These are phyloP conservation scores for Simplicillium sp. DNA, from an alignment of 2,329 filamentous ascomycete species.

Conservation along the genomic window DNA sequence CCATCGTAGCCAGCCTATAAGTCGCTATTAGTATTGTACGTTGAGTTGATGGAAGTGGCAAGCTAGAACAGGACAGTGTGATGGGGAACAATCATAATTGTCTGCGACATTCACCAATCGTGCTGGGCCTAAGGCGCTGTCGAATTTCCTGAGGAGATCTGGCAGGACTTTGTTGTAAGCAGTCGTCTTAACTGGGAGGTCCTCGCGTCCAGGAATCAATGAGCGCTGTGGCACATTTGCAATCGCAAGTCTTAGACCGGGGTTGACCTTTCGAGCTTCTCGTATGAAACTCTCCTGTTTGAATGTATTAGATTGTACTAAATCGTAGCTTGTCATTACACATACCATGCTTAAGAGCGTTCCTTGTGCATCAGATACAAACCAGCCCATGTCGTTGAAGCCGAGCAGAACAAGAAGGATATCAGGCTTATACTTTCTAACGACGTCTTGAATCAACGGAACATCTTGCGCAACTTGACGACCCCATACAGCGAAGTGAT, in stretches of 20 bases:
- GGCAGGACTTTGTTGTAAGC: slow-evolving; percentile 13
- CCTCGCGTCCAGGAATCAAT: slow-evolving; percentile 11
- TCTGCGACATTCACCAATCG: slow-evolving; percentile 21
- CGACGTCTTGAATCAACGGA: slow-evolving; percentile 15
- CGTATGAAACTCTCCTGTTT: slow-evolving; percentile 17
- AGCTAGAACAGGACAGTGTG: neutral
- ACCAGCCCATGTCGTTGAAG: slow-evolving; percentile 25
- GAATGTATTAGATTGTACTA: neutral
- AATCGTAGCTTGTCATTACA: too few relatives aligned
- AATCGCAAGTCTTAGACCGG: slow-evolving; percentile 15
- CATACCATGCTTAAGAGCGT: slow-evolving; percentile 4
- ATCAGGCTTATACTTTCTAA: slow-evolving; percentile 19
- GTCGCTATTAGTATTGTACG: too few relatives aligned
- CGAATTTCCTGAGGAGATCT: too few relatives aligned
- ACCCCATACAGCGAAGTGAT: slow-evolving; percentile 24
- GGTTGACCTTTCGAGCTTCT: slow-evolving; percentile 18
- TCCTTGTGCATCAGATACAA: slow-evolving; percentile 6
- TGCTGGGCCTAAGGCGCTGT: too few relatives aligned
- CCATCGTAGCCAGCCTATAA: slow-evolving; percentile 4
- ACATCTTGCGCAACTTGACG: slow-evolving; percentile 20
- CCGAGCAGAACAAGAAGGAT: slow-evolving; percentile 22
- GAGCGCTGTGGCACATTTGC: slow-evolving; percentile 20
- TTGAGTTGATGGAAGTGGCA: too few relatives aligned
- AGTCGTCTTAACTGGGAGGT: slow-evolving; percentile 14
- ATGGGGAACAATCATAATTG: slow-evolving; percentile 5